Percentiles rank a stretch among this genome's conserved stretches.
phyloP scores from a whole-genome alignment of 768 basidiomycete species.

The Termitomyces sp. region DNA sequence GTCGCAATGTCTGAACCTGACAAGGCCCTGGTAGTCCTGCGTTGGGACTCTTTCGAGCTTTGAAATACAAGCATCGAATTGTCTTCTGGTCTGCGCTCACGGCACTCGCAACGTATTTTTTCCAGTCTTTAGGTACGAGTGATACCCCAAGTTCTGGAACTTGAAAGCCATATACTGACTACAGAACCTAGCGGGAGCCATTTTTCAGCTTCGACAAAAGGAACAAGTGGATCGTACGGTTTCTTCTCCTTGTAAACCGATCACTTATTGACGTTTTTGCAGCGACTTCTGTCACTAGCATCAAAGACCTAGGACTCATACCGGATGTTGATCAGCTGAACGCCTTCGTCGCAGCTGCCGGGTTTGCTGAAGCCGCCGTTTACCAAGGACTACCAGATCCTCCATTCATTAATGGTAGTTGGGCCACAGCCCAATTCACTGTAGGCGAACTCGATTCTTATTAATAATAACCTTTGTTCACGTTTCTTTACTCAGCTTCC shows the following conservation, averaged over 20 bases:
- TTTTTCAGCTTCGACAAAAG: constrained; percentile 33
- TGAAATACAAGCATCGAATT: constrained; percentile 50
- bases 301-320: constrained; percentile 39
- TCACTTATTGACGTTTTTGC: background rate
- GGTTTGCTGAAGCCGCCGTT: constrained; percentile 45
- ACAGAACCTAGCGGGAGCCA: constrained; percentile 31
- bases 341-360: constrained; percentile 57
- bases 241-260: background rate
- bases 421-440: constrained; percentile 52
- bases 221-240: constrained; percentile 19
- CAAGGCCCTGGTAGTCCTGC: constrained; percentile 34
- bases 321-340: constrained; percentile 41
- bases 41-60: constrained; percentile 37
- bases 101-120: constrained; percentile 38
- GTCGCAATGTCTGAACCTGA: background rate
- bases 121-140: constrained; percentile 55
- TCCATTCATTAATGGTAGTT: constrained; percentile 47
- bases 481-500: constrained; percentile 33
- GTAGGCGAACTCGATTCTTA: constrained; percentile 25
- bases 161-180: constrained; percentile 1
- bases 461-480: background rate
- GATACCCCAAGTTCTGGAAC: constrained; percentile 20
- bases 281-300: constrained; percentile 39
- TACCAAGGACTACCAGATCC: constrained; percentile 49
- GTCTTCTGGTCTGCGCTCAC: constrained; percentile 50